Evolutionary conservation across 225 moss, liverwort and hornwort species (phyloP), one percentile per base, ranked within the genome.

Genomic region (Sphagnum contortum): DNA sequence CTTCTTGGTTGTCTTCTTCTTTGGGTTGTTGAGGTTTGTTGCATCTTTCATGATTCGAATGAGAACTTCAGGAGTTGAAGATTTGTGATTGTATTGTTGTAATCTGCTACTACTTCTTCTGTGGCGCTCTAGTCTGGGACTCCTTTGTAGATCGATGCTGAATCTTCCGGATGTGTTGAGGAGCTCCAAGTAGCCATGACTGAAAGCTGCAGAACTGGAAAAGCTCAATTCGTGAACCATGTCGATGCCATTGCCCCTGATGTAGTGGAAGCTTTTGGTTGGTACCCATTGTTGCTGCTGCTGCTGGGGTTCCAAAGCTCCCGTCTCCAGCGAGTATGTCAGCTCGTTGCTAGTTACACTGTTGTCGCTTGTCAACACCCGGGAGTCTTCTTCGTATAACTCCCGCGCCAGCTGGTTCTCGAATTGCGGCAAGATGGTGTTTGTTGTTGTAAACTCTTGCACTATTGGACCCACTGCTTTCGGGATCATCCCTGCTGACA

Each of bases 381-480:
- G 29, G 29, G 29, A 29, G 29, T 29, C 29, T 29, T 29, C 29
- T 29, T 29, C 29, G 29, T 29, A 29, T 0, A 29, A 29, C 29
- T 29, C 29, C 29, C 29, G 29, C 29, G 29, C 0, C 29, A 29
- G 29, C 29, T 29, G 29, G 50, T 81, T 81, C 4, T 71, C 70
- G 57, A 73, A 79, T 69, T 85, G 81, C 7, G 66, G 63, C 3
- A 85, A 45, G 64, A 78, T 81, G 9, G 74, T 78, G 48, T 67
- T 68, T 48, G 78, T 59, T 3, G 81, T 78, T 3, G 78, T 12
- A 3, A 79, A 85, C 4, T 85, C 85, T 49, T 79, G 85, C 50
- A 85, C 85, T 10, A 85, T 81, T 3, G 85, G 85, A 49, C 85
- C 85, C 3, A 85, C 85, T 3, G 78, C 78, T 72, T 78, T 78